phyloP scores from a whole-genome alignment of 1,284 basidiomycete species.

The Naganishia liquefaciens region DNA sequence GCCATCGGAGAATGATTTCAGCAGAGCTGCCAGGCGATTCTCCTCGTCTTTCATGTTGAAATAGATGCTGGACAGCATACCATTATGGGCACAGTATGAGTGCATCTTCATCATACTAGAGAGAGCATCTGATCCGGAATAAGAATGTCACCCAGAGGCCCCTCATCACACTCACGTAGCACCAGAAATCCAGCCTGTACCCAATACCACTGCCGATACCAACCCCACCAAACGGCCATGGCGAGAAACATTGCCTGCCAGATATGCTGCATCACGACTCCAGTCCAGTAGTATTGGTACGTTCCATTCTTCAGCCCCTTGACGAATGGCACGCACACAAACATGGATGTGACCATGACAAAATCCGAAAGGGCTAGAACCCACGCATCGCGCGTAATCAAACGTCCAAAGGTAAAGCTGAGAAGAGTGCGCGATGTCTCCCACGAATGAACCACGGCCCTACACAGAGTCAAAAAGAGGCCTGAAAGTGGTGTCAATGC shows the following conservation, averaged over 20 bases:
- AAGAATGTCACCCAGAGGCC: not conserved
- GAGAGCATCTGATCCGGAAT: conserved; percentile 43
- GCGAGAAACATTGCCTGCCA: conserved; percentile 72
- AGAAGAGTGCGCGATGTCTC: conserved; percentile 75
- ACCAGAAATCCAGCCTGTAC: conserved; percentile 96
- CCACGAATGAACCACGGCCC: conserved; percentile 73
- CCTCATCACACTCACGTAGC: conserved; percentile 58
- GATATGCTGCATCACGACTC: conserved; percentile 72
- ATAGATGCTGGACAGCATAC: conserved; percentile 68
- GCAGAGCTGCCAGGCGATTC: conserved; percentile 40
- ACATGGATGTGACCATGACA: conserved; percentile 73
- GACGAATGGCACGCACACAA: conserved; percentile 77
- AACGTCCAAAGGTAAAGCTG: conserved; percentile 75
- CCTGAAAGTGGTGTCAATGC: conserved; percentile 55
- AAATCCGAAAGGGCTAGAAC: conserved; percentile 82
- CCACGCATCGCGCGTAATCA: conserved; percentile 83
- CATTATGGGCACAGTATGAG: conserved; percentile 88
- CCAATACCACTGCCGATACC: conserved; percentile 86
- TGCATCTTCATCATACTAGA: conserved; percentile 65
- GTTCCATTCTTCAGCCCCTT: conserved; percentile 72
- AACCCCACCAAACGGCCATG: conserved; percentile 61
- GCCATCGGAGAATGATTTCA: conserved; percentile 46
- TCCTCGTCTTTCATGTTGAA: conserved; percentile 45
- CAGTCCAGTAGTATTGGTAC: conserved; percentile 74
- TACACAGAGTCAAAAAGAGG: conserved; percentile 74